Percentiles rank a stretch among this genome's conserved stretches.
Evolutionary conservation across 2,329 filamentous ascomycete genomes (phyloP).

Genomic region (Phyllosticta citribraziliensis): DNA sequence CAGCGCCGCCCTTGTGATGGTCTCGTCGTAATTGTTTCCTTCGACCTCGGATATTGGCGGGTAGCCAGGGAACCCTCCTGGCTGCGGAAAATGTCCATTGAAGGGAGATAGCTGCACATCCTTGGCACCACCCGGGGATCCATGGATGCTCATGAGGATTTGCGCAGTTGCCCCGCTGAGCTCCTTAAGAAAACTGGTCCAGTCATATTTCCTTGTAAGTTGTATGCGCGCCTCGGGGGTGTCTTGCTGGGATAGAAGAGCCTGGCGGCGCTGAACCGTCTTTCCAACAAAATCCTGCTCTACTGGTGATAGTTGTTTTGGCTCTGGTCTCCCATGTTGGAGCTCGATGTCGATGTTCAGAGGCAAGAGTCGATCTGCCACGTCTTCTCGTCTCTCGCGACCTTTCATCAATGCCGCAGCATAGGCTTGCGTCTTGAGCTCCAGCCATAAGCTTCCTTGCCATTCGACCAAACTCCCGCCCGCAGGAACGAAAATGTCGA

Average conservation of each 20-base stretch:
- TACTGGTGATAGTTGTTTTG: conserved; percentile 43
- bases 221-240: conserved; percentile 34
- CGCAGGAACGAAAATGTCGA: conserved; percentile 54
- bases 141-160: conserved; percentile 48
- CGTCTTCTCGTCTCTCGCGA: conserved; percentile 37
- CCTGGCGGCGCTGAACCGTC: conserved; percentile 37
- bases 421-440: conserved; percentile 59
- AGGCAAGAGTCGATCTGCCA: conserved; percentile 52
- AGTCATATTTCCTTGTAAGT: conserved; percentile 51
- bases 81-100: not conserved
- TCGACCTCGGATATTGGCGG: conserved; percentile 1
- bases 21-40: conserved; percentile 11
- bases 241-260: conserved; percentile 36
- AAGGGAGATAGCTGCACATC: conserved; percentile 9
- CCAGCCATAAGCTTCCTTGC: conserved; percentile 51
- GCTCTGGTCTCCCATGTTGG: conserved; percentile 44
- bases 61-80: conserved; percentile 1
- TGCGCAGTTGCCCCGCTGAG: conserved; percentile 38
- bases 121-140: conserved; percentile 36
- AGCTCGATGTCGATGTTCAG: conserved; percentile 45
- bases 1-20: conserved; percentile 14
- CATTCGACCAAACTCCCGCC: conserved; percentile 48
- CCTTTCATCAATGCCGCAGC: conserved; percentile 39
- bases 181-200: conserved; percentile 52
- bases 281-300: conserved; percentile 45